phyloP scores from a whole-genome alignment of 2,329 filamentous ascomycete species.

The Aureobasidium musti region DNA sequence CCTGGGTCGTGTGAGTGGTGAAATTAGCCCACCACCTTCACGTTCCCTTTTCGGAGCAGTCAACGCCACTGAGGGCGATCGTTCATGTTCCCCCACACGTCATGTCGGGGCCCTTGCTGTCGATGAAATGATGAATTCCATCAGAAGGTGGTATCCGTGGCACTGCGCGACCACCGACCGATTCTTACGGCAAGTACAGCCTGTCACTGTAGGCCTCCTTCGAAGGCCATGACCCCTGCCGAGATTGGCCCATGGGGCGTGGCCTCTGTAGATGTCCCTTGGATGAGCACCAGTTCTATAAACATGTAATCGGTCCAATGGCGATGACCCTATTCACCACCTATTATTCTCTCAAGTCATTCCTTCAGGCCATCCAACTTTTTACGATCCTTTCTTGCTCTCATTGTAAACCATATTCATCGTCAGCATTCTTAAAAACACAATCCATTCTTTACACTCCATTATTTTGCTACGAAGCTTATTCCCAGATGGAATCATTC shows the following conservation, averaged over 20 bases:
- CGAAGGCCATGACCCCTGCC: constrained; percentile 19
- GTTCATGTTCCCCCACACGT: constrained; percentile 14
- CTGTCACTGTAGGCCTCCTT: constrained; percentile 24
- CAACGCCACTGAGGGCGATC: neutral
- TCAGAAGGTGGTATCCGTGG: constrained; percentile 15
- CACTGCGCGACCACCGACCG: constrained; percentile 21
- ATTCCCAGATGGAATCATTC: constrained; percentile 36
- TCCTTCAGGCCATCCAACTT: constrained; percentile 47
- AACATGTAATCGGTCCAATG: constrained; percentile 29
- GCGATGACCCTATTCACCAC: constrained; percentile 1
- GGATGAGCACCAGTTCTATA: constrained; percentile 26
- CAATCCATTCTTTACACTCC: constrained; percentile 33
- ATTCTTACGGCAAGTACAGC: constrained; percentile 26
- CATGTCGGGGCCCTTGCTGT: constrained; percentile 29
- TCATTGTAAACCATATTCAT: constrained; percentile 32
- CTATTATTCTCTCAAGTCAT: constrained; percentile 41
- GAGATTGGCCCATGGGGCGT: constrained; percentile 28
- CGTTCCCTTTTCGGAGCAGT: constrained; percentile 13
- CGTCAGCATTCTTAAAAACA: constrained; percentile 47
- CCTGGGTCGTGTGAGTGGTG: constrained; percentile 14
- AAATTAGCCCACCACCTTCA: constrained; percentile 31
- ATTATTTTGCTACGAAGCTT: constrained; percentile 41
- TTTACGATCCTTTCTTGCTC: constrained; percentile 45
- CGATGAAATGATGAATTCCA: constrained; percentile 27
- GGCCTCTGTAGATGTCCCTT: constrained; percentile 26